Percentiles rank a stretch among this genome's conserved stretches.
phyloP scores from a whole-genome alignment of 441 rosid species.

The Daphne laureola region DNA sequence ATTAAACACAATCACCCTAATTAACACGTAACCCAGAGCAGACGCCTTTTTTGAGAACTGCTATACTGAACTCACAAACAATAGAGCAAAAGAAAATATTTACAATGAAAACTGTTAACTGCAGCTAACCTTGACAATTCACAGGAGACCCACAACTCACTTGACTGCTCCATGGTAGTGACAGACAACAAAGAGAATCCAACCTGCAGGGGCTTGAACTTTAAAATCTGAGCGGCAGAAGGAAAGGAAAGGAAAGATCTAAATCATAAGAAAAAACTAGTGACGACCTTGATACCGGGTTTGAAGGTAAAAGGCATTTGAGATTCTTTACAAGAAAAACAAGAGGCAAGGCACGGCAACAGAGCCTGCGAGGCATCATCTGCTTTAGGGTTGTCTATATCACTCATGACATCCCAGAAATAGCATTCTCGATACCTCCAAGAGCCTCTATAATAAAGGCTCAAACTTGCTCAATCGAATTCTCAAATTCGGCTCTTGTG shows the following conservation, averaged over 20 bases:
- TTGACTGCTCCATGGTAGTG: slow-evolving; percentile 9
- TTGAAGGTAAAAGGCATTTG: slow-evolving; percentile 8
- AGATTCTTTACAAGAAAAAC: slow-evolving; percentile 8
- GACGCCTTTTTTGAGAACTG: too few relatives aligned
- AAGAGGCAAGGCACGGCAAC: slow-evolving; percentile 19
- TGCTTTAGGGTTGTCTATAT: background rate
- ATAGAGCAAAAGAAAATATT: too few relatives aligned
- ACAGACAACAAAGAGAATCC: slow-evolving; percentile 7
- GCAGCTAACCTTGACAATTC: too few relatives aligned
- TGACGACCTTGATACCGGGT: slow-evolving; percentile 16
- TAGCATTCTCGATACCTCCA: too few relatives aligned
- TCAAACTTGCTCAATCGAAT: too few relatives aligned
- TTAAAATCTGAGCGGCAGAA: background rate
- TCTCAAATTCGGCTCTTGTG: too few relatives aligned
- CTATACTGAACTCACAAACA: too few relatives aligned
- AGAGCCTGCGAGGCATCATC: slow-evolving; percentile 18
- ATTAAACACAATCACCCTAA: too few relatives aligned
- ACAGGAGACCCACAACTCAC: slow-evolving; percentile 14
- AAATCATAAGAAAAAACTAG: background rate
- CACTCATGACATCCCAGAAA: too few relatives aligned
- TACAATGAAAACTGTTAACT: too few relatives aligned
- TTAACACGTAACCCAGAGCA: too few relatives aligned
- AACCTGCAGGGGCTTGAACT: slow-evolving; percentile 18
- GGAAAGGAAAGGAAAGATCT: background rate
- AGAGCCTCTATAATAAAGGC: too few relatives aligned